Percentiles rank a stretch among this genome's conserved stretches.
These are phyloP conservation scores for Fagopyrum homotropicum DNA, from an alignment of 148 eudicot species.

Conservation along the genomic window DNA sequence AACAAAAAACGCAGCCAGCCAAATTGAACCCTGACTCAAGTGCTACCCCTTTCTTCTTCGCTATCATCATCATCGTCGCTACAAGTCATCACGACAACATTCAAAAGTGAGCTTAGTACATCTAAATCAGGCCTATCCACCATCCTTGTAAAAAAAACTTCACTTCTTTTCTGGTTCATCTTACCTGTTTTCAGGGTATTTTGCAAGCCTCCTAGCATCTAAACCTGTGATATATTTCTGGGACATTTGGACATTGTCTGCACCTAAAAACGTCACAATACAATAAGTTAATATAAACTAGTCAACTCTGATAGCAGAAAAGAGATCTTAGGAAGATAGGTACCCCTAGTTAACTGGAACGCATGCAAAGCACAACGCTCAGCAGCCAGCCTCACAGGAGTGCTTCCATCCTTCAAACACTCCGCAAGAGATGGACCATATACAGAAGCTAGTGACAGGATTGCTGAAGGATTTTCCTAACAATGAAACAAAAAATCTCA, in stretches of 20 bases:
- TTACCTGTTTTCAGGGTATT: slow-evolving; percentile 79
- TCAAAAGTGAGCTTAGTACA: neutral
- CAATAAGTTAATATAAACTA: neutral
- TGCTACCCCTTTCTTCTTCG: slow-evolving; percentile 50
- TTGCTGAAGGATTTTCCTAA: slow-evolving; percentile 66
- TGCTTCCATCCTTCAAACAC: slow-evolving; percentile 81
- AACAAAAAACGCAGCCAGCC: neutral
- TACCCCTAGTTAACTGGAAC: slow-evolving; percentile 85
- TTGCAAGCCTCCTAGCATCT: slow-evolving; percentile 93
- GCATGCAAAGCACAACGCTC: slow-evolving; percentile 90
- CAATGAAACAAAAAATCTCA: slow-evolving; percentile 7
- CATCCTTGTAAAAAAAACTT: neutral
- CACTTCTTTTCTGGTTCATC: neutral
- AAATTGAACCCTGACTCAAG: slow-evolving; percentile 25
- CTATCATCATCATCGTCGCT: slow-evolving; percentile 86
- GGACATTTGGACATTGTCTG: slow-evolving; percentile 79
- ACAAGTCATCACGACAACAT: slow-evolving; percentile 17
- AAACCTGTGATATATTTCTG: slow-evolving; percentile 90
- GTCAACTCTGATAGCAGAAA: neutral
- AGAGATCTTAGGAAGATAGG: neutral
- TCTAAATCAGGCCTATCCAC: neutral
- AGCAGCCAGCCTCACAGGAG: slow-evolving; percentile 89
- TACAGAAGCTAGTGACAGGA: slow-evolving; percentile 38
- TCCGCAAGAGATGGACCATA: slow-evolving; percentile 84
- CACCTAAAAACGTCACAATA: slow-evolving; percentile 34